phyloP scores from a whole-genome alignment of 768 basidiomycete species.

The Phylloporus rhodoxanthus region DNA sequence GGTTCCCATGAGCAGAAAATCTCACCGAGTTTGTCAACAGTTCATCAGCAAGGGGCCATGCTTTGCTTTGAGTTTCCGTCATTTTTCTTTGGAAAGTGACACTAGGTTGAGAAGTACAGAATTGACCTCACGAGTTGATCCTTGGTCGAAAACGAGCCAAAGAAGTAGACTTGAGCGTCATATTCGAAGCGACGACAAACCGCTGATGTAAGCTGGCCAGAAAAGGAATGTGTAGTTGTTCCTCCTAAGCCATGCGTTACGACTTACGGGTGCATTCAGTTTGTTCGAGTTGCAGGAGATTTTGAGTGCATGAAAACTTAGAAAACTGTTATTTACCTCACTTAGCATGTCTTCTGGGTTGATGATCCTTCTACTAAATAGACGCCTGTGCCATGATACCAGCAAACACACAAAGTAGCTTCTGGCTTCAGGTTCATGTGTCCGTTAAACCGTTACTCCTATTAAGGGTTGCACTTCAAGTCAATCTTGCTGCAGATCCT shows the following conservation, averaged over 20 bases:
- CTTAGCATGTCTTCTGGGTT: too few relatives aligned
- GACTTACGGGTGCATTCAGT: too few relatives aligned
- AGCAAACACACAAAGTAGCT: too few relatives aligned
- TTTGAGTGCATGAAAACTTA: too few relatives aligned
- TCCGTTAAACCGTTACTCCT: too few relatives aligned
- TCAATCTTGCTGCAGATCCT: background rate
- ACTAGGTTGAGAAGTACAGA: slow-evolving; percentile 3
- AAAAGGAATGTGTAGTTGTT: slow-evolving; percentile 5
- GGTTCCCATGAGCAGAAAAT: slow-evolving; percentile 7
- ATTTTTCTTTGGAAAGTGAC: slow-evolving; percentile 33
- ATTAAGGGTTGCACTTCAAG: background rate
- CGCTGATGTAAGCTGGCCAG: slow-evolving; percentile 15
- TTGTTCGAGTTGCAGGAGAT: too few relatives aligned
- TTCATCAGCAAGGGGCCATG: slow-evolving; percentile 84
- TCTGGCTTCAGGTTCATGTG: too few relatives aligned
- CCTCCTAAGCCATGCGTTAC: background rate
- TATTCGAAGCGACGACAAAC: background rate
- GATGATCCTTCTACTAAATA: too few relatives aligned
- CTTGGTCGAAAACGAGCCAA: slow-evolving; percentile 55
- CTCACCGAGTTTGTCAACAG: slow-evolving; percentile 84
- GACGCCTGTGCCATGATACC: too few relatives aligned
- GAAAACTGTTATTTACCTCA: too few relatives aligned
- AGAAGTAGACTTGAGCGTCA: background rate
- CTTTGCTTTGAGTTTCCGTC: slow-evolving; percentile 69
- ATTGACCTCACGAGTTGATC: slow-evolving; percentile 84